Evolutionary conservation across 1,139 yeast species (phyloP).

Genomic region (Sugiyamaella japonica): DNA sequence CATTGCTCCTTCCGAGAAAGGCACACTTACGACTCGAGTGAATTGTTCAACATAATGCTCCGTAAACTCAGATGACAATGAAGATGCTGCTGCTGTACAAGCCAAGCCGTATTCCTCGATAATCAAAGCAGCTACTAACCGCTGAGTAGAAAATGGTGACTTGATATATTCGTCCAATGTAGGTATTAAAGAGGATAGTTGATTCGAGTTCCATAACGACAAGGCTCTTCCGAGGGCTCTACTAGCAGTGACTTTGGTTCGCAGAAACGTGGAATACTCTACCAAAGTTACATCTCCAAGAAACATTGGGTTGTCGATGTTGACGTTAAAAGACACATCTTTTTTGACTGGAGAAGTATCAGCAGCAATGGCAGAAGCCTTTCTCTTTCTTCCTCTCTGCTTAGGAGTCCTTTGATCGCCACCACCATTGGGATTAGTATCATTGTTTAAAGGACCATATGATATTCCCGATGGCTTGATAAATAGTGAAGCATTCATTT

Average conservation of each 20-base stretch:
- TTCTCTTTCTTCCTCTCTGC: slow-evolving; percentile 25
- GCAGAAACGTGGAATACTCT: slow-evolving; percentile 70
- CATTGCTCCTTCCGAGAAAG: slow-evolving; percentile 49
- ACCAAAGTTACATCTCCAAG: slow-evolving; percentile 88
- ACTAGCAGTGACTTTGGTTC: slow-evolving; percentile 76
- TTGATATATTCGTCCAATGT: slow-evolving; percentile 46
- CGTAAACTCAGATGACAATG: slow-evolving; percentile 20
- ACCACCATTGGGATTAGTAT: slow-evolving; percentile 13
- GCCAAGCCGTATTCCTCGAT: slow-evolving; percentile 68
- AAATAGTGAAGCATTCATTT: slow-evolving; percentile 72
- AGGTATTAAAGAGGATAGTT: slow-evolving; percentile 21
- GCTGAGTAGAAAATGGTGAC: slow-evolving; percentile 77
- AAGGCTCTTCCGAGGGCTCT: slow-evolving; percentile 72
- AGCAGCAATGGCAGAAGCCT: slow-evolving; percentile 21
- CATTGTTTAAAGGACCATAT: slow-evolving; percentile 33
- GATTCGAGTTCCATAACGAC: slow-evolving; percentile 51
- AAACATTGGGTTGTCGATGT: slow-evolving; percentile 90
- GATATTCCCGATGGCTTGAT: slow-evolving; percentile 77
- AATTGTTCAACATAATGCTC: slow-evolving; percentile 40
- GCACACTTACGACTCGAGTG: slow-evolving; percentile 45
- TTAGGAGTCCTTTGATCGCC: slow-evolving; percentile 20
- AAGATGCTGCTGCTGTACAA: slow-evolving; percentile 16
- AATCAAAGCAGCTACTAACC: slow-evolving; percentile 66
- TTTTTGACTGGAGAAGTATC: slow-evolving; percentile 8
- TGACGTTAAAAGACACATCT: slow-evolving; percentile 44